Evolutionary conservation across 2,329 filamentous ascomycete genomes (phyloP), one percentile per base, ranked within the genome.

Genomic region (Eutypa lata): DNA sequence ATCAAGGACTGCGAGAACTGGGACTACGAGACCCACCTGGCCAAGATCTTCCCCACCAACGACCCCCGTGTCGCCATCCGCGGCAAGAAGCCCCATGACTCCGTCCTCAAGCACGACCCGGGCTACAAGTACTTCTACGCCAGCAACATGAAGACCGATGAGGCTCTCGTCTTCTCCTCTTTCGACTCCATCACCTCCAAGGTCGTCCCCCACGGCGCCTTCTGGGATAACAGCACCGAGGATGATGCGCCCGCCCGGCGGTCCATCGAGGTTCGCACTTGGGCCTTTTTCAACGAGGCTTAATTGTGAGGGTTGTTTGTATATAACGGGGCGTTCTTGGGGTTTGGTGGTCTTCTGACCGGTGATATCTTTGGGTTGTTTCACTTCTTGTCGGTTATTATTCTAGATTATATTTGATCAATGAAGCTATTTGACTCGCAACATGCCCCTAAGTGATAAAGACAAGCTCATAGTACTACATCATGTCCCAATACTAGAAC

Each of bases 231-330:
- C 18, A 57, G 60, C 10, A 65, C 60, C 49, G 51, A 54, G 22
- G 53, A 56, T 2, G 56, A 64, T 42, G 62, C 64, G 42, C 64
- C 62, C 16, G 59, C 54, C 24, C 60, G 64, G 28, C 59, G 62
- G 40, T 66, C 62, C 18, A 64, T 66, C 47, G 64, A 66, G 52
- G 64, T 63, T 38, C 64, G 64, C 51, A 62, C 56, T 47, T 66
- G 64, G 64, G 63, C 64, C 26, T 61, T 65, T 43, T 64, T 65
- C 46, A 61, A 65, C 35, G 42, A 28, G 13, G 42, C 42, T 7
- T 22, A 24, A 19, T 43, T n/a, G n/a, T n/a, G n/a, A n/a, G n/a
- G n/a, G n/a, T n/a, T n/a, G n/a, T 42, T 21, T 18, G 13, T n/a
- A 18, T 18, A 13, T 42, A 19, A 21, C 19, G 38, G 38, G 38